Percentiles rank a stretch among this genome's conserved stretches.
Evolutionary conservation across 148 eudicot species (phyloP).

Genomic region (Silene conica): DNA sequence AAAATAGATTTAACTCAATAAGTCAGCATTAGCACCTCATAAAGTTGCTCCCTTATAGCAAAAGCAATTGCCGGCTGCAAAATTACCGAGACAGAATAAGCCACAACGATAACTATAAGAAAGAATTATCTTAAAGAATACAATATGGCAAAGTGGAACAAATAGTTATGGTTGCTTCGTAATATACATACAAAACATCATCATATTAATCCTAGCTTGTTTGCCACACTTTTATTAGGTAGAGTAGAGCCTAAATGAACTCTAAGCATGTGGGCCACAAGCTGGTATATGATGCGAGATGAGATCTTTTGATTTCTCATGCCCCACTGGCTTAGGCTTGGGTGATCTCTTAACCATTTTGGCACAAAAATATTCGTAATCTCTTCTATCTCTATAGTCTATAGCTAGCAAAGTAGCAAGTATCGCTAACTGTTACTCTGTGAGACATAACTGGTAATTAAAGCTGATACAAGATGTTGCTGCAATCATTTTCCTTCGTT

Average conservation of each 20-base stretch:
- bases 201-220: not conserved
- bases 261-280: no score
- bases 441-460: not conserved
- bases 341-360: not conserved
- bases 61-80: constrained; percentile 95
- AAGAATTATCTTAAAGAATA: not conserved
- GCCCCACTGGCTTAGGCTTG: no score
- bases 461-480: constrained; percentile 1
- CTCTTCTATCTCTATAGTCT: not conserved
- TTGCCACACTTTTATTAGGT: not conserved
- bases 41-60: constrained; percentile 94
- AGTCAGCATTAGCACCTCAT: constrained; percentile 51
- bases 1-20: not conserved
- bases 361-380: not conserved
- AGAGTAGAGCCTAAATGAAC: not conserved
- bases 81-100: not conserved
- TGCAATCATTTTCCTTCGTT: constrained; percentile 3
- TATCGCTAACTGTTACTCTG: not conserved
- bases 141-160: not conserved
- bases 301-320: no score
- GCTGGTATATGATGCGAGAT: no score
- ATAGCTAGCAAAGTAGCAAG: no score
- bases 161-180: not conserved
- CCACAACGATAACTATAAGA: not conserved
- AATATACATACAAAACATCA: no score